Percentiles rank a stretch among this genome's conserved stretches.
Evolutionary conservation across 2,329 filamentous ascomycete species (phyloP).

Genomic region (Tricladium varicosporioides): DNA sequence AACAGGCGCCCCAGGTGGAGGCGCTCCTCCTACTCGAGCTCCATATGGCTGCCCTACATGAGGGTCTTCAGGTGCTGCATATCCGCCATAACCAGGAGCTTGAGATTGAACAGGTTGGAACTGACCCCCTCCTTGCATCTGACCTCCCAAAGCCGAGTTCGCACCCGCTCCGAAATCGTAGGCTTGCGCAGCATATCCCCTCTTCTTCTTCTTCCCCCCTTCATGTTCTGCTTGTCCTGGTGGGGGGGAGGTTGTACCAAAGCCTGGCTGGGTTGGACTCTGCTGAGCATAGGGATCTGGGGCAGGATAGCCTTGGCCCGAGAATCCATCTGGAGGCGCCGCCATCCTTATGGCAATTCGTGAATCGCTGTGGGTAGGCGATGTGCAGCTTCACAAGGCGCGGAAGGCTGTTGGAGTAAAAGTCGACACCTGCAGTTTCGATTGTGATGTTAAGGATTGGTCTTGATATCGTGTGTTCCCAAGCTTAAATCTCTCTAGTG

Average conservation of each 20-base stretch:
- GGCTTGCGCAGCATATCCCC: constrained; percentile 89
- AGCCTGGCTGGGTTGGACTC: constrained; percentile 37
- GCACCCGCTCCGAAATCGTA: constrained; percentile 89
- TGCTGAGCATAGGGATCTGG: constrained; percentile 47
- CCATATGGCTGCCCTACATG: constrained; percentile 33
- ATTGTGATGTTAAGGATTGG: neutral
- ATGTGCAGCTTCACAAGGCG: constrained; percentile 4
- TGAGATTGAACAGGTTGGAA: constrained; percentile 39
- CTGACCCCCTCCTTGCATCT: constrained; percentile 54
- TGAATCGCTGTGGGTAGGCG: neutral
- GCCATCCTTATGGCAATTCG: constrained; percentile 39
- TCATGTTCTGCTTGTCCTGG: constrained; percentile 40
- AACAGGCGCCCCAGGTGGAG: constrained; percentile 36
- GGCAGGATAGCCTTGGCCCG: constrained; percentile 41
- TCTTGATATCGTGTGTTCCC: neutral
- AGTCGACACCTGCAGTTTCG: constrained; percentile 11
- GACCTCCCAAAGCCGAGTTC: constrained; percentile 71
- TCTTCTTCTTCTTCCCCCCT: constrained; percentile 77
- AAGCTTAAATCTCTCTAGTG: neutral
- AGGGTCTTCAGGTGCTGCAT: constrained; percentile 27
- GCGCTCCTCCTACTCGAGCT: constrained; percentile 36
- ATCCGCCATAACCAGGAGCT: constrained; percentile 38
- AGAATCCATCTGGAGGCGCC: constrained; percentile 50
- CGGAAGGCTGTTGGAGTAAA: constrained; percentile 8
- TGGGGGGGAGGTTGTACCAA: constrained; percentile 26